These are phyloP conservation scores for Blastocystis sp. DNA, from an alignment of 352 stramenopile species.

Conservation along the genomic window DNA sequence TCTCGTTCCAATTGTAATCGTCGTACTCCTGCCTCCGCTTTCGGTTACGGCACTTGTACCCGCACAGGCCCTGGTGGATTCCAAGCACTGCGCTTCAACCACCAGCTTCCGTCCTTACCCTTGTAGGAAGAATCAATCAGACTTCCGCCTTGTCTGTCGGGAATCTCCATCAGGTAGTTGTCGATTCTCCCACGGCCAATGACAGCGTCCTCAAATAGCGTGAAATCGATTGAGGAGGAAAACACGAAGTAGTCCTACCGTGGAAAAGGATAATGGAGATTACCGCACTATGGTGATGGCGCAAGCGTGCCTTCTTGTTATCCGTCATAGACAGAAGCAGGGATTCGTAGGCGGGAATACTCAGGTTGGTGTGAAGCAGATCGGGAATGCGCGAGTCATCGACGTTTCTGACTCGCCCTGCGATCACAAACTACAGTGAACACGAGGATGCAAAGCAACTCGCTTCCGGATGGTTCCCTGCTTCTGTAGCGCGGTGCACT, in stretches of 20 bases:
- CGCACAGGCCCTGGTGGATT: constrained; percentile 19
- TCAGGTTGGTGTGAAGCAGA: not conserved
- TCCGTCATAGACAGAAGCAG: not conserved
- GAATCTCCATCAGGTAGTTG: constrained; percentile 12
- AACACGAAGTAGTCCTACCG: constrained; percentile 53
- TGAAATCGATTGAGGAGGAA: constrained; percentile 16
- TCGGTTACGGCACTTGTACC: not conserved
- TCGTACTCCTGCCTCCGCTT: not conserved
- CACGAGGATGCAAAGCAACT: not conserved
- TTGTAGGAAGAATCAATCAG: constrained; percentile 16
- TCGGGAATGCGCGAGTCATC: not conserved
- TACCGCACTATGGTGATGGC: constrained; percentile 45
- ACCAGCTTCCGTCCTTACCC: not conserved
- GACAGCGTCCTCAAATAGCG: not conserved
- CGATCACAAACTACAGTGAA: not conserved
- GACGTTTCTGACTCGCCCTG: constrained; percentile 25
- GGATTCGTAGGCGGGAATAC: not conserved
- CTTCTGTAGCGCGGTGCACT: not conserved
- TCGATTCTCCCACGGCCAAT: constrained; percentile 24
- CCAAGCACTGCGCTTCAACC: not conserved
- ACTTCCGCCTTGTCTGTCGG: not conserved
- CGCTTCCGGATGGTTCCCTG: not conserved
- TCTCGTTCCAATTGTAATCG: constrained; percentile 31
- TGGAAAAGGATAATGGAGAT: not conserved
- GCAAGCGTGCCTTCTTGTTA: not conserved